These are phyloP conservation scores for Aspergillus arachidicola DNA, from an alignment of 2,329 filamentous ascomycete genomes.

Conservation along the genomic window DNA sequence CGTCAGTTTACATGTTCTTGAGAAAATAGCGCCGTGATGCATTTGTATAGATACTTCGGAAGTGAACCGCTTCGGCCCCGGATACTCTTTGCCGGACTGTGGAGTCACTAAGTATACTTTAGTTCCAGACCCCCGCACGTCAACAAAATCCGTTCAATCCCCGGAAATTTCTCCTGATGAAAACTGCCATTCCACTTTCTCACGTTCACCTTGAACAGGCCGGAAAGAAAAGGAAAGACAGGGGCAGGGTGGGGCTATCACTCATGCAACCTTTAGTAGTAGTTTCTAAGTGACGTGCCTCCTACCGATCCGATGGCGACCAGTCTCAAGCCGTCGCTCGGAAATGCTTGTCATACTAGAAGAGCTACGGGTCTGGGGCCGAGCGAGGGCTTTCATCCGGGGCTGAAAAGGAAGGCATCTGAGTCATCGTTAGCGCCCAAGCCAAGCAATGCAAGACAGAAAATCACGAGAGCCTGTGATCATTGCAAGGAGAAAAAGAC, in stretches of 20 bases:
- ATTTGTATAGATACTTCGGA: background rate
- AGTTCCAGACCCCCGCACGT: conserved; percentile 8
- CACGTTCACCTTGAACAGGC: background rate
- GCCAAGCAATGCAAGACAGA: conserved; percentile 31
- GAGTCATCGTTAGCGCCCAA: conserved; percentile 22
- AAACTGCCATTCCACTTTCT: background rate
- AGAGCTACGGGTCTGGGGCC: conserved; percentile 8
- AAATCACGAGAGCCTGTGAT: conserved; percentile 44
- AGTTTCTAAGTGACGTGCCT: background rate
- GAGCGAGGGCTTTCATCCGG: background rate
- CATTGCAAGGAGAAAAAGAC: conserved; percentile 44
- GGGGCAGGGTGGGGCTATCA: background rate
- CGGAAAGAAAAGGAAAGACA: conserved; percentile 2
- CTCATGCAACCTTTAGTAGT: background rate
- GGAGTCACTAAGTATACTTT: background rate
- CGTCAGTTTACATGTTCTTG: background rate
- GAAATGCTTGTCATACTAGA: conserved; percentile 6
- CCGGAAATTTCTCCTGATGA: conserved; percentile 19
- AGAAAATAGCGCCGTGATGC: background rate
- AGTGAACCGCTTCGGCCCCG: background rate
- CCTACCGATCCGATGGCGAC: conserved; percentile 11
- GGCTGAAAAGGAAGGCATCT: conserved; percentile 35
- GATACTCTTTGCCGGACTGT: background rate
- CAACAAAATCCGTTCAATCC: conserved; percentile 9
- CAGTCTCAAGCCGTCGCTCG: conserved; percentile 1